Percentiles rank a stretch among this genome's conserved stretches.
Conservation (phyloP, 371 early-diverging fungal species). For the Mortierella sp. region DNA sequence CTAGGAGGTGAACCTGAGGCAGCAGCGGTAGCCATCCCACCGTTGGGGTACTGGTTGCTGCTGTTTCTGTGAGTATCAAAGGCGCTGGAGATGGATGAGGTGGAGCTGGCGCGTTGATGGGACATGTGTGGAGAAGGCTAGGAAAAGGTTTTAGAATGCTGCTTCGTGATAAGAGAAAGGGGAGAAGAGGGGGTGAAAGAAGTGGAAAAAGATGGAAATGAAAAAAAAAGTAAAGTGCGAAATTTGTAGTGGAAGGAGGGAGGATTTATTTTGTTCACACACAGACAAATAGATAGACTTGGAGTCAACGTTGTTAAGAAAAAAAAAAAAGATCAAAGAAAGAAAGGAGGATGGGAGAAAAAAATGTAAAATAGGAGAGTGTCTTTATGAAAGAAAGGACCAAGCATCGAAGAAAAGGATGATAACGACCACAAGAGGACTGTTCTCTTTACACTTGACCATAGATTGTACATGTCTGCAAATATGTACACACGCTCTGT, state of each 20-base stretch:
- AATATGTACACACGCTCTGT: too few species aligned
- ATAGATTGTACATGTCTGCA: too few species aligned
- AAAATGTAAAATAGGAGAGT: too few species aligned
- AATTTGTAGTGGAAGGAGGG: background rate
- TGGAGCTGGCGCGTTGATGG: constrained; percentile 46
- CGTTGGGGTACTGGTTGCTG: constrained; percentile 1
- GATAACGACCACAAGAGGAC: too few species aligned
- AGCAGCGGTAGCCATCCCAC: constrained; percentile 24
- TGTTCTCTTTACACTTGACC: too few species aligned
- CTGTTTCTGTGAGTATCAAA: constrained; percentile 14
- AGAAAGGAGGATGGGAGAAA: too few species aligned
- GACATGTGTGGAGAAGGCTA: constrained; percentile 25
- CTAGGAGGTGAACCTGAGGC: constrained; percentile 6
- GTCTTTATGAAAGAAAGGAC: too few species aligned
- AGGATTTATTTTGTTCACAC: background rate
- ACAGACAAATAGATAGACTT: too few species aligned
- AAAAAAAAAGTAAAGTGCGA: background rate
- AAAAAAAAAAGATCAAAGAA: too few species aligned
- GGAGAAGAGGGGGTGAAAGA: constrained; percentile 1
- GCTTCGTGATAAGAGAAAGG: background rate
- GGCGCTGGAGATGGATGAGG: constrained; percentile 32
- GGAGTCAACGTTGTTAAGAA: too few species aligned
- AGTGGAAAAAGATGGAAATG: background rate
- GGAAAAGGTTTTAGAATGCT: background rate
- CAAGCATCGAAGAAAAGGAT: too few species aligned